A percentile compares a stretch with the other conserved stretches of the same genome.
Evolutionary conservation across 108 stramenopile species (phyloP).

Genomic region (Discostella stelligeroides): DNA sequence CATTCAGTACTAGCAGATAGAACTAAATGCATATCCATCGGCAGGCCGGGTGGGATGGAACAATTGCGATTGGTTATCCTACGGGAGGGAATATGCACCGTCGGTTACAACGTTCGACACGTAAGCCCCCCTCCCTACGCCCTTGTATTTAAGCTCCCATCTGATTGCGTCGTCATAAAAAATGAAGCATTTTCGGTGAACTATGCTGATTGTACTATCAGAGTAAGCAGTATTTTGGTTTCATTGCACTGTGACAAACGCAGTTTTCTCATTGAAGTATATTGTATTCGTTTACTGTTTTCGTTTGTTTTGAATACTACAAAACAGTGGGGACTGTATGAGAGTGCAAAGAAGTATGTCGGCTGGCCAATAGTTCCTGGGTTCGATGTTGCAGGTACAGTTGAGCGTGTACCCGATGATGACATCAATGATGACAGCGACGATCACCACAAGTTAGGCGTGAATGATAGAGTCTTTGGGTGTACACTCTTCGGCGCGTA

Average conservation of each 20-base stretch:
- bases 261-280: no score
- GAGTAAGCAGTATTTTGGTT: constrained; percentile 13
- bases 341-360: constrained; percentile 82
- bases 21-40: constrained; percentile 81
- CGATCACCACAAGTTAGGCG: constrained; percentile 35
- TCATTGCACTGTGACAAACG: background rate
- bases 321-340: constrained; percentile 77
- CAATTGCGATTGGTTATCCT: constrained; percentile 73
- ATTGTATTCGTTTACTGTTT: background rate
- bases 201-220: constrained; percentile 85
- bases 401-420: constrained; percentile 55
- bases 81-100: constrained; percentile 62
- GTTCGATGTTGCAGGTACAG: constrained; percentile 81
- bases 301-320: background rate
- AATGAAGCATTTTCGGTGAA: constrained; percentile 78
- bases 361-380: constrained; percentile 93
- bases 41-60: constrained; percentile 80
- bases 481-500: constrained; percentile 89
- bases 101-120: constrained; percentile 77
- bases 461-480: constrained; percentile 83
- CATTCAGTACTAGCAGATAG: no score
- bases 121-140: constrained; percentile 50
- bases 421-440: constrained; percentile 9
- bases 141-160: constrained; percentile 23
- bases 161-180: constrained; percentile 63